Conservation (phyloP, 306 rosid species). For the barrel medic (Medicago truncatula) region MtrunA17r5.0-ANR NC_053046.1:38420001-38420500, state of each 20-base stretch:
- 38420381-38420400: conserved; percentile 53
- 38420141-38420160: conserved; percentile 17
- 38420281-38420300: conserved; percentile 48
- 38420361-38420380: conserved; percentile 21
- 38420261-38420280: conserved; percentile 57
- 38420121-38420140: conserved; percentile 58
- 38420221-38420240: neutral
- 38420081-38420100: conserved; percentile 58
- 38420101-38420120: conserved; percentile 57
- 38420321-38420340: conserved; percentile 10
- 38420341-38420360: neutral
- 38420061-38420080: conserved; percentile 2
- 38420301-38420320: conserved; percentile 65
- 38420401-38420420: conserved; percentile 43
- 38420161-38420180: conserved; percentile 40
- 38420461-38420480: conserved; percentile 71
- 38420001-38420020: no score
- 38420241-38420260: neutral
- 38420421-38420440: conserved; percentile 15
- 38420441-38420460: conserved; percentile 51
- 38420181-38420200: neutral
- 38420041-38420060: conserved; percentile 30
- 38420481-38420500: conserved; percentile 52
- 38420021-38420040: neutral
- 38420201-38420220: conserved; percentile 22